Evolutionary conservation across 2,329 filamentous ascomycete genomes (phyloP).

Genomic region (Colletotrichum sp.): DNA sequence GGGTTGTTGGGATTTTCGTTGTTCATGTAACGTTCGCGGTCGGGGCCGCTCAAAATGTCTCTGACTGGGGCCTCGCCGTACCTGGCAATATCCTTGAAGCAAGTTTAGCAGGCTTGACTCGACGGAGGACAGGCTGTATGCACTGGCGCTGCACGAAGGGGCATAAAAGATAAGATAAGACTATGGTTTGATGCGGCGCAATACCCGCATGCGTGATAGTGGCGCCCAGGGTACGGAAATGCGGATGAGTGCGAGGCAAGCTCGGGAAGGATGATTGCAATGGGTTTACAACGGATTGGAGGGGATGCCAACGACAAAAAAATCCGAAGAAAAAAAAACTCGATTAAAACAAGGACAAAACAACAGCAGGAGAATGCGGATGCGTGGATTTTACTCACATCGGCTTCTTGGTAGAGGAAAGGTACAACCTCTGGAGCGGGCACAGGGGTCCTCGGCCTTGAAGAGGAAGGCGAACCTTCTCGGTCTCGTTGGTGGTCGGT

Average conservation of each 20-base stretch:
- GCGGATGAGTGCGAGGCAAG: conserved; percentile 11
- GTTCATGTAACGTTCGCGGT: conserved; percentile 69
- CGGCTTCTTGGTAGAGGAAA: conserved; percentile 91
- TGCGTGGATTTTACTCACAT: conserved; percentile 58
- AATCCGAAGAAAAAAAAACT: conserved; percentile 6
- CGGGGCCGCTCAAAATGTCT: conserved; percentile 70
- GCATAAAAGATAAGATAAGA: conserved; percentile 21
- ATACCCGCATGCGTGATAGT: conserved; percentile 19
- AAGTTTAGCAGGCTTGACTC: conserved; percentile 22
- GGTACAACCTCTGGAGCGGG: conserved; percentile 93
- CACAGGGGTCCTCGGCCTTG: conserved; percentile 82
- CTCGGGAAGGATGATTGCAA: neutral
- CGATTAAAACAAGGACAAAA: neutral
- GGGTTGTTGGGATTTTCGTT: conserved; percentile 45
- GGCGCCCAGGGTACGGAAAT: conserved; percentile 12
- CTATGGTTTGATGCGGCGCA: conserved; percentile 7
- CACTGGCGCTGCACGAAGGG: neutral
- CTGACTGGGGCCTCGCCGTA: conserved; percentile 81
- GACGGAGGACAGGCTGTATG: neutral
- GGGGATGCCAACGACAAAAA: conserved; percentile 18
- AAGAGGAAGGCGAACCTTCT: conserved; percentile 76
- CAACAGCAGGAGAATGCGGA: conserved; percentile 8
- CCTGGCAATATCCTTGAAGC: conserved; percentile 70
- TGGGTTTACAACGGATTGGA: neutral
- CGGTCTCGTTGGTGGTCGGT: conserved; percentile 67